Percentiles rank a stretch among this genome's conserved stretches.
These are phyloP conservation scores for Suhomyces sp. DNA, from an alignment of 805 yeast species.

Conservation along the genomic window DNA sequence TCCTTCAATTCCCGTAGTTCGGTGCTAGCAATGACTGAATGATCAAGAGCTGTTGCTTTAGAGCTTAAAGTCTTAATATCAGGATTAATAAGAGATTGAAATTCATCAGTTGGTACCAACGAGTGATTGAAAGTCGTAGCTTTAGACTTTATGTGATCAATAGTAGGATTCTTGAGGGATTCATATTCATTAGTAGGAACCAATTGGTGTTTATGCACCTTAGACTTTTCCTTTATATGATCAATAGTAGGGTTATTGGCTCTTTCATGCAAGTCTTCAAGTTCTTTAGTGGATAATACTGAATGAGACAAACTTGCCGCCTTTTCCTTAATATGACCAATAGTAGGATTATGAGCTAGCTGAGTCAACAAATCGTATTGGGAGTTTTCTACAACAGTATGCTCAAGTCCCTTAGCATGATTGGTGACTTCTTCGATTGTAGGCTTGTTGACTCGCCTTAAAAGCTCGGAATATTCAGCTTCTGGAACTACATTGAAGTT, in stretches of 20 bases:
- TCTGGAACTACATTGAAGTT: constrained; percentile 10
- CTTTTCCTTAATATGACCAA: constrained; percentile 5
- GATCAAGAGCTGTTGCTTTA: neutral
- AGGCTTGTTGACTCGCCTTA: constrained; percentile 10
- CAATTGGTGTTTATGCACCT: constrained; percentile 5
- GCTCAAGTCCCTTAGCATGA: constrained; percentile 14
- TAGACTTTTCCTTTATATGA: constrained; percentile 8
- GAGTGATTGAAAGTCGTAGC: neutral
- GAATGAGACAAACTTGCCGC: constrained; percentile 3
- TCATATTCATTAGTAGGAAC: constrained; percentile 18
- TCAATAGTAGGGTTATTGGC: constrained; percentile 15
- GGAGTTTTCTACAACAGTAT: constrained; percentile 12
- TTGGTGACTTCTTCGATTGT: constrained; percentile 12
- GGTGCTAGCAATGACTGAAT: no score
- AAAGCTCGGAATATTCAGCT: constrained; percentile 10
- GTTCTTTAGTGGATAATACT: constrained; percentile 5
- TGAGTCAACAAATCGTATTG: constrained; percentile 13
- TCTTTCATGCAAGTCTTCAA: neutral
- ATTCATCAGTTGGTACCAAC: neutral
- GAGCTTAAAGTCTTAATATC: neutral
- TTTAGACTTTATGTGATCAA: constrained; percentile 3
- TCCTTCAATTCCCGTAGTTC: no score
- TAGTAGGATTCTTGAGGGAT: constrained; percentile 12
- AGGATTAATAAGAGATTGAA: neutral
- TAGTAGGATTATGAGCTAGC: constrained; percentile 8